Conservation (phyloP, 192 early-diverging fungal genomes). For the Backusella westeae region DNA sequence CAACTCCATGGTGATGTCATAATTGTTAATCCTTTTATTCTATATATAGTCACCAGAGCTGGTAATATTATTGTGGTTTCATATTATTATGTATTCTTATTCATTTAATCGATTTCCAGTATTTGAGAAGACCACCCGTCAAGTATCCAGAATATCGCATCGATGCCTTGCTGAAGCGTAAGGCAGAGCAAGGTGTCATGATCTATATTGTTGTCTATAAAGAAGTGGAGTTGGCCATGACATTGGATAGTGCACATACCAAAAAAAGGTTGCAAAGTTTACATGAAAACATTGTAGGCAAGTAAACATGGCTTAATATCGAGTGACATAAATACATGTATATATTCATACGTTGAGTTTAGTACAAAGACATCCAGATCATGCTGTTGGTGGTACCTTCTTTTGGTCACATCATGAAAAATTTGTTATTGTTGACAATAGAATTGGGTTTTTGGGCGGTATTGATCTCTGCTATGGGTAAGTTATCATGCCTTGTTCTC, state of each 20-base stretch:
- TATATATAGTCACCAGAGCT: slow-evolving; percentile 24
- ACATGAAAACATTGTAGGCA: slow-evolving; percentile 73
- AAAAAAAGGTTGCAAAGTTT: slow-evolving; percentile 69
- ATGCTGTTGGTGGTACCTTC: slow-evolving; percentile 70
- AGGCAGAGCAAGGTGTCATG: slow-evolving; percentile 83
- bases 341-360: background rate
- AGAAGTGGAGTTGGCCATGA: slow-evolving; percentile 74
- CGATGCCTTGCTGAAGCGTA: slow-evolving; percentile 76
- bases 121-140: slow-evolving; percentile 68
- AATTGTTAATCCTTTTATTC: background rate
- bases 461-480: slow-evolving; percentile 82
- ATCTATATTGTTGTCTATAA: slow-evolving; percentile 89
- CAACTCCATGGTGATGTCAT: background rate
- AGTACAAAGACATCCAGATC: slow-evolving; percentile 88
- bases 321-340: too few species aligned
- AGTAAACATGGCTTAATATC: background rate
- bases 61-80: background rate
- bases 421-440: slow-evolving; percentile 73
- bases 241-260: slow-evolving; percentile 72
- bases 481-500: background rate
- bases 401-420: slow-evolving; percentile 91
- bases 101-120: slow-evolving; percentile 34
- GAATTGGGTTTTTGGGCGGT: slow-evolving; percentile 82
- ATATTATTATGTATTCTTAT: too few species aligned
- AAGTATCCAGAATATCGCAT: slow-evolving; percentile 76